Conservation (phyloP, 306 rosid genomes). For the Heteromeles arbutifolia region DNA sequence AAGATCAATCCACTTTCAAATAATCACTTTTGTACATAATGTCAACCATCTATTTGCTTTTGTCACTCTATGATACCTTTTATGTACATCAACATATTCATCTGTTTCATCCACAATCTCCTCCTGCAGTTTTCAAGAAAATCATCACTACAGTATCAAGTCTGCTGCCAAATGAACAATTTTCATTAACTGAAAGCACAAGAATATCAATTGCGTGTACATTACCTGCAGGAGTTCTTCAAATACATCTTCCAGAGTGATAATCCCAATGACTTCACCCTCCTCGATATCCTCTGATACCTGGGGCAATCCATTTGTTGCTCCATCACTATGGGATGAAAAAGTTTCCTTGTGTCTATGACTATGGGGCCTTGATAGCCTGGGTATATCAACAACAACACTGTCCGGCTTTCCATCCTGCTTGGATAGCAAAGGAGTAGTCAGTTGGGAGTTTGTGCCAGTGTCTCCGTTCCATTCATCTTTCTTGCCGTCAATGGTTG, state of each 20-base stretch:
- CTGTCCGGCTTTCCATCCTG: conserved; percentile 32
- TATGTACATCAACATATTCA: conserved; percentile 94
- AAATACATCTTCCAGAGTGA: conserved; percentile 94
- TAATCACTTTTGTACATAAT: background rate
- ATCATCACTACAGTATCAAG: conserved; percentile 1
- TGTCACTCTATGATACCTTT: conserved; percentile 43
- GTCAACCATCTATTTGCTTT: background rate
- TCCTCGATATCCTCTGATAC: conserved; percentile 64
- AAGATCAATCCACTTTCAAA: background rate
- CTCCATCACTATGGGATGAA: conserved; percentile 30
- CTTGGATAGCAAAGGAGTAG: conserved; percentile 63
- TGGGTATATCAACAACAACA: conserved; percentile 64
- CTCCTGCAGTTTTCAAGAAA: conserved; percentile 50
- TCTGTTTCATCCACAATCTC: conserved; percentile 98
- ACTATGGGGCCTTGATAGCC: conserved; percentile 33
- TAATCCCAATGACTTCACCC: conserved; percentile 91
- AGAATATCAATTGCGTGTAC: conserved; percentile 10
- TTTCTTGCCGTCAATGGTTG: conserved; percentile 39
- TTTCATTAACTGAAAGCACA: background rate
- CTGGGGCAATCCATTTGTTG: conserved; percentile 30
- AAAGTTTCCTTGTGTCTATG: conserved; percentile 22
- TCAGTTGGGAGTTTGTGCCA: conserved; percentile 41
- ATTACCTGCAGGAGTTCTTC: conserved; percentile 96
- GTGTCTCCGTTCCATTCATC: conserved; percentile 26
- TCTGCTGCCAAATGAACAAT: background rate